phyloP scores from a whole-genome alignment of 106 monocot species.

The Platanthera guangdongensis region DNA sequence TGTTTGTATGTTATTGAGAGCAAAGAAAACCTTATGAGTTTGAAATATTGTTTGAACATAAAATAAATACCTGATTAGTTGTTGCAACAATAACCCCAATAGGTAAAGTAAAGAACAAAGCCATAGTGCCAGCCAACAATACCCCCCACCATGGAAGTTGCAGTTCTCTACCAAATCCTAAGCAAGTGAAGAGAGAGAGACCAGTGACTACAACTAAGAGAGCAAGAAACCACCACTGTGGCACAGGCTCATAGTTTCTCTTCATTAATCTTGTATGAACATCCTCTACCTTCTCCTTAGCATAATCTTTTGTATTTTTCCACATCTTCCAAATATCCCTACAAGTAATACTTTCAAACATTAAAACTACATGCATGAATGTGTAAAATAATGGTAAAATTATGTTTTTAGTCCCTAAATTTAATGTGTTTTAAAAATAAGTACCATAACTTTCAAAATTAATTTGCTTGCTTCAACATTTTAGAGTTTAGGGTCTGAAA shows the following conservation, averaged over 20 bases:
- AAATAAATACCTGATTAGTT: constrained; percentile 11
- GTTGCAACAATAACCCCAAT: constrained; percentile 15
- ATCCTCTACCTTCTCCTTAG: constrained; percentile 44
- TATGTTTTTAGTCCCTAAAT: no score
- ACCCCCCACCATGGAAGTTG: constrained; percentile 96
- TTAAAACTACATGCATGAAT: no score
- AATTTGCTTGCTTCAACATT: neutral
- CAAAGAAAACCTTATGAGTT: no score
- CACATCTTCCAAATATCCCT: no score
- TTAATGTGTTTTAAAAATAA: no score
- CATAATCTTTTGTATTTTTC: no score
- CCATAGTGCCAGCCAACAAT: constrained; percentile 25
- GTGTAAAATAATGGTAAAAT: no score
- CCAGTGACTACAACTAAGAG: constrained; percentile 27
- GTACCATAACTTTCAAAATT: no score
- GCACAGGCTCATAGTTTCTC: constrained; percentile 57
- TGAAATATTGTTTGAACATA: no score
- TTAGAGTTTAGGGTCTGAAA: neutral
- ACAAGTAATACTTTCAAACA: no score
- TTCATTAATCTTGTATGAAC: constrained; percentile 84
- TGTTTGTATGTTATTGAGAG: no score
- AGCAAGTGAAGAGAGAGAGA: no score
- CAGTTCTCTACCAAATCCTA: constrained; percentile 8
- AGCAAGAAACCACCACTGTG: constrained; percentile 76
- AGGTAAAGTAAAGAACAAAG: constrained; percentile 18